phyloP scores from a whole-genome alignment of 2,329 filamentous ascomycete genomes.

The Sclerotinia spermophila region DNA sequence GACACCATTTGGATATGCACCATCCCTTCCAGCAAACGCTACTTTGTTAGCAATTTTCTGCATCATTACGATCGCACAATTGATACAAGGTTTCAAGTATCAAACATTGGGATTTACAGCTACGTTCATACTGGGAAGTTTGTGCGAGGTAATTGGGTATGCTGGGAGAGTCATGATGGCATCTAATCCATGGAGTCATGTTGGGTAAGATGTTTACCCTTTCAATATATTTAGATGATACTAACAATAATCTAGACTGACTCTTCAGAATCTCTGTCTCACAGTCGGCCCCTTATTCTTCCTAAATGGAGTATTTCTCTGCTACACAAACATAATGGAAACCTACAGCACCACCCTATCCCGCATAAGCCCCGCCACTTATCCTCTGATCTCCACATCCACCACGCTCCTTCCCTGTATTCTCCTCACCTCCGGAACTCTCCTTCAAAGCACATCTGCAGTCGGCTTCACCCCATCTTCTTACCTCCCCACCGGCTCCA shows the following conservation, averaged over 20 bases:
- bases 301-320: background rate
- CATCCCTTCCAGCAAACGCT: background rate
- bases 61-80: background rate
- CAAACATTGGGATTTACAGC: background rate
- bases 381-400: background rate
- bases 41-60: background rate
- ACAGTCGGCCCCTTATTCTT: conserved; percentile 5
- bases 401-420: background rate
- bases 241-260: background rate
- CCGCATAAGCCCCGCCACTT: background rate
- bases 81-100: conserved; percentile 2
- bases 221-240: background rate
- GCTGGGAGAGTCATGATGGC: conserved; percentile 1
- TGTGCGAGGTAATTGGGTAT: conserved; percentile 9
- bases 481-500: background rate
- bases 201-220: background rate
- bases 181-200: conserved; percentile 14
- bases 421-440: background rate
- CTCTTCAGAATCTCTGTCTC: background rate
- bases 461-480: background rate
- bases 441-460: background rate
- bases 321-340: conserved; percentile 8
- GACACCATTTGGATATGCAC: background rate
- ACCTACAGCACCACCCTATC: background rate
- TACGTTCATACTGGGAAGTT: background rate